Evolutionary conservation across 371 early-diverging fungal species (phyloP).

Genomic region (Zychaea mexicana): DNA sequence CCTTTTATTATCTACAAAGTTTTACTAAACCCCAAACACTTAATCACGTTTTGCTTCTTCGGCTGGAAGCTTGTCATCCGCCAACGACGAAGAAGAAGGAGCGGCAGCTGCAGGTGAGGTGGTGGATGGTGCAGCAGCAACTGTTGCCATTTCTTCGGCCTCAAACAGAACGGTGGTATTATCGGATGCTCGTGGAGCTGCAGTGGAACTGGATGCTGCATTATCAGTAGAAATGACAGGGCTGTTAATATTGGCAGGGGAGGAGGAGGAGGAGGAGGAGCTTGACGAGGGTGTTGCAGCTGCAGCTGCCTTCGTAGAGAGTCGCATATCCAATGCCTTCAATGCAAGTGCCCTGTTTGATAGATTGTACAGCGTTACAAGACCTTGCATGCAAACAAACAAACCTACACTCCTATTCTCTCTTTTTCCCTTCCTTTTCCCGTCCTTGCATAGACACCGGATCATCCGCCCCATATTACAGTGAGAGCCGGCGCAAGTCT

Average conservation of each 20-base stretch:
- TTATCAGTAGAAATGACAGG: background rate
- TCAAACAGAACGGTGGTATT: conserved; percentile 13
- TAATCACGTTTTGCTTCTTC: conserved; percentile 11
- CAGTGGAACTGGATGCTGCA: background rate
- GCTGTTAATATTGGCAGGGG: background rate
- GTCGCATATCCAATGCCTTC: conserved; percentile 65
- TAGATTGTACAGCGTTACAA: no score
- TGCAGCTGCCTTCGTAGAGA: conserved; percentile 38
- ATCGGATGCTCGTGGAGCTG: background rate
- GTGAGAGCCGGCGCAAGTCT: no score
- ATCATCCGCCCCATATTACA: no score
- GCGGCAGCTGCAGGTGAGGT: background rate
- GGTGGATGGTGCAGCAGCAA: background rate
- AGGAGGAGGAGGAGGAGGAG: background rate
- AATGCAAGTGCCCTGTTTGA: conserved; percentile 64
- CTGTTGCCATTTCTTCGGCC: conserved; percentile 17
- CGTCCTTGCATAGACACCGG: no score
- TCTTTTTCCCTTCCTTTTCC: background rate
- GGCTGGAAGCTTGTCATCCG: background rate
- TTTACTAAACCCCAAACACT: no score
- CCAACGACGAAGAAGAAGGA: background rate
- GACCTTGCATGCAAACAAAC: no score
- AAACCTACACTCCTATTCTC: no score
- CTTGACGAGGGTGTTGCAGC: conserved; percentile 12
- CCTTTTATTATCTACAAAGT: background rate